Base-by-base conservation (phyloP, 2,329 filamentous ascomycete genomes). In the Fusarium acutatum region DNA sequence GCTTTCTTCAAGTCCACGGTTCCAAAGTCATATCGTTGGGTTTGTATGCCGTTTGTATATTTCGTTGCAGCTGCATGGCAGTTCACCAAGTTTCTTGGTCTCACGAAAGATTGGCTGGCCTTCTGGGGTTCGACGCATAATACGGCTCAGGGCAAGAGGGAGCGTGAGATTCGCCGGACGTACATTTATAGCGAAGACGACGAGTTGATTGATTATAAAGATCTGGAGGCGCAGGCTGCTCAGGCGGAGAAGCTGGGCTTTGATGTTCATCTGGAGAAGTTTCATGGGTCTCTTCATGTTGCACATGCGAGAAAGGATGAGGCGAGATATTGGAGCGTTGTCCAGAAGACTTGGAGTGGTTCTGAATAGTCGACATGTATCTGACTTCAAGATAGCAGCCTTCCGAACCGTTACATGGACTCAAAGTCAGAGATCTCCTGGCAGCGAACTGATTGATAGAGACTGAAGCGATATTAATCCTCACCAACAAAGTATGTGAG, bases 171-270 rank as follows among this genome's bases (percentile, higher is more conserved):
- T 30, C 69, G 69, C 3, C 64, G 69, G 2, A 57, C 64, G 0
- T 72, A 69, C 10, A 65, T 72, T 5, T 72, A 72, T n/a, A 72
- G 69, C 13, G 50, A 65, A 11, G 52, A 12, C 1, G 69, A 72
- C 17, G 40, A 52, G 17, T 22, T 73, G 9, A 28, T 73, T 2
- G 10, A 37, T 2, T 30, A 56, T 37, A 20, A 13, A 15, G 50
- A 64, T 6, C 13, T 72, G 0, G 59, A 72, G 26, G n/a, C 13
- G 0, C 64, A 64, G 6, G 69, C 64, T 14, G 8, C 37, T 20
- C 24, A 66, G 7, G 65, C 69, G 4, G 56, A 22, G 43, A 49
- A 38, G 10, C 1, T 46, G 7, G 61, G 70, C 0, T 73, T 49
- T 3, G 17, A 49, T 26, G 53, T 71, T 15, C 57, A 34, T 2